Percentiles rank a stretch among this genome's conserved stretches.
phyloP scores from a whole-genome alignment of 306 rosid species.

The Lupinus albus region DNA sequence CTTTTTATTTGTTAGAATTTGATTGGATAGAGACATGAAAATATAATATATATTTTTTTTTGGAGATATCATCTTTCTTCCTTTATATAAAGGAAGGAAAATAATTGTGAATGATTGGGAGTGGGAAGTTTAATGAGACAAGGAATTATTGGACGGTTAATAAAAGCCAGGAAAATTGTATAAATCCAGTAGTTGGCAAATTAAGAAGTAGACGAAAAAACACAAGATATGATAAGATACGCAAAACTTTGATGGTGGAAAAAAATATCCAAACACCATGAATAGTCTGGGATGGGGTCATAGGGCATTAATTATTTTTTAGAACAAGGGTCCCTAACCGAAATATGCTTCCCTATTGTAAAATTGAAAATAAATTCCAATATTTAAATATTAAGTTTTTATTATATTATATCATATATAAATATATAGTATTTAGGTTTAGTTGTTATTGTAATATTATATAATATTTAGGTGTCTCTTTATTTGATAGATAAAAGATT shows the following conservation, averaged over 20 bases:
- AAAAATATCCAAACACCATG: constrained; percentile 1
- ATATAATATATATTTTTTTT: no score
- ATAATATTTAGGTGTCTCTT: no score
- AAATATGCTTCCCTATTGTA: background rate
- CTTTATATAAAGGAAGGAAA: no score
- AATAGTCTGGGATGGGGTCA: background rate
- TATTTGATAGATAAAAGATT: no score
- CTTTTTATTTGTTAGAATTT: no score
- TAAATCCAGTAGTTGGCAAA: constrained; percentile 14
- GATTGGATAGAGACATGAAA: no score
- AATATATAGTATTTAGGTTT: no score
- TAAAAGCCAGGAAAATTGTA: constrained; percentile 30
- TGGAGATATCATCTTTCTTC: no score
- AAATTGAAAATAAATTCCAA: background rate
- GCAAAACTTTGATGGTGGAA: constrained; percentile 14
- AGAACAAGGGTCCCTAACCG: constrained; percentile 23
- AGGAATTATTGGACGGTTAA: constrained; percentile 1
- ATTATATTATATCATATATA: no score
- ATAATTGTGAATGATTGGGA: constrained; percentile 24
- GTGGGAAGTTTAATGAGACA: constrained; percentile 24
- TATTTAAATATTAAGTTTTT: background rate
- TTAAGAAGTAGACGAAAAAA: background rate
- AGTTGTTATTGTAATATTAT: no score
- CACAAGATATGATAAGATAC: constrained; percentile 40
- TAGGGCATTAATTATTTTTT: background rate